Conservation (phyloP, 106 monocot genomes). For the Cymbidium sinense region DNA sequence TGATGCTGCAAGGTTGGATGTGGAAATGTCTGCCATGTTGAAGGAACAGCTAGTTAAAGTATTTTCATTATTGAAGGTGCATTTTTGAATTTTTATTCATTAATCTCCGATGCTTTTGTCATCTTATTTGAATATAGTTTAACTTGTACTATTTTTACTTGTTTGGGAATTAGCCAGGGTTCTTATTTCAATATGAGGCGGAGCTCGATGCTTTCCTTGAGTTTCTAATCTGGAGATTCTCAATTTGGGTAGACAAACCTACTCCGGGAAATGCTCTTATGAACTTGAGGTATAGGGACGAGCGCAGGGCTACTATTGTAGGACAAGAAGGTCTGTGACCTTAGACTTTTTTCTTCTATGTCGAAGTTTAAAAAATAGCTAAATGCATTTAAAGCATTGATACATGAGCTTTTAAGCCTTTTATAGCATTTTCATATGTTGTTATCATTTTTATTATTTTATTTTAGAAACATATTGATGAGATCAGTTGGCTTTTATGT, state of each 20-base stretch:
- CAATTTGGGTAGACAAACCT: slow-evolving; percentile 98
- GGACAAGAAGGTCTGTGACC: slow-evolving; percentile 60
- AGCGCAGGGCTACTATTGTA: slow-evolving; percentile 29
- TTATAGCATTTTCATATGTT: background rate
- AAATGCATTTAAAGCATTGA: background rate
- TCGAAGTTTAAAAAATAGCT: background rate
- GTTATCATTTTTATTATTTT: background rate
- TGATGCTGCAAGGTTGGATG: slow-evolving; percentile 91
- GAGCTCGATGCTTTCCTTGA: slow-evolving; percentile 98
- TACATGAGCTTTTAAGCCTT: background rate
- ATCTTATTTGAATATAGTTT: background rate
- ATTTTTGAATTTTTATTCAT: slow-evolving; percentile 2
- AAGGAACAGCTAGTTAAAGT: slow-evolving; percentile 97
- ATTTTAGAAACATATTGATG: background rate
- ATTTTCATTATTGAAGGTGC: slow-evolving; percentile 90
- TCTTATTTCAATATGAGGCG: slow-evolving; percentile 93
- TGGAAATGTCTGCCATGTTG: slow-evolving; percentile 96
- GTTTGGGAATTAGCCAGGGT: slow-evolving; percentile 88
- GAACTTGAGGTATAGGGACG: slow-evolving; percentile 98
- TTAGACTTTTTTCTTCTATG: background rate
- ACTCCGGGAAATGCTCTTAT: slow-evolving; percentile 96
- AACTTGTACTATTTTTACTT: slow-evolving; percentile 11
- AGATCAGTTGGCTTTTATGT: background rate
- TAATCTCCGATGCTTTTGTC: background rate
- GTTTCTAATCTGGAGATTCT: slow-evolving; percentile 99